Percentiles rank a stretch among this genome's conserved stretches.
Conservation (phyloP, 1,284 basidiomycete genomes). For the Malassezia caprae region DNA sequence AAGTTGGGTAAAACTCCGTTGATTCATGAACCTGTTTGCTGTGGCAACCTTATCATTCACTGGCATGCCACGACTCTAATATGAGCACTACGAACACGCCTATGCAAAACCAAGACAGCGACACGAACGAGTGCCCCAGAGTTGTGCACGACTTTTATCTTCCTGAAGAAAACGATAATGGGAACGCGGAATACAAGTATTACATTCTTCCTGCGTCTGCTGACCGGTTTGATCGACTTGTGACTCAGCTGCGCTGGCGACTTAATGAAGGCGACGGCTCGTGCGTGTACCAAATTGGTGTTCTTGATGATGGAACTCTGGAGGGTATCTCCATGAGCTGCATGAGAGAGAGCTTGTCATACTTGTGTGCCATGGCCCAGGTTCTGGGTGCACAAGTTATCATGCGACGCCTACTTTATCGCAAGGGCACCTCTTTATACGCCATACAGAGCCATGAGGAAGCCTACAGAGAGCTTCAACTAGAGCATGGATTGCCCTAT, state of each 20-base stretch:
- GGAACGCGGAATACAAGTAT: conserved; percentile 48
- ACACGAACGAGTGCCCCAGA: background rate
- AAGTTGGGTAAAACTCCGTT: background rate
- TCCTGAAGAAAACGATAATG: conserved; percentile 41
- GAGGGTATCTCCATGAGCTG: conserved; percentile 32
- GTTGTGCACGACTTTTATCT: background rate
- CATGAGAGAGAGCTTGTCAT: conserved; percentile 36
- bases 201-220: conserved; percentile 40
- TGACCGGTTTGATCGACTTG: conserved; percentile 41
- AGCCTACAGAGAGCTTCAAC: background rate
- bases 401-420: background rate
- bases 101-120: background rate
- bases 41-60: background rate
- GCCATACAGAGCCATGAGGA: background rate
- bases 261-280: conserved; percentile 41
- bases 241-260: conserved; percentile 47
- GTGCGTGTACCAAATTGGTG: conserved; percentile 45
- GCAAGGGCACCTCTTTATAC: background rate
- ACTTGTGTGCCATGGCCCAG: conserved; percentile 33
- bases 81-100: background rate
- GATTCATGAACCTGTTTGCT: background rate
- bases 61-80: background rate
- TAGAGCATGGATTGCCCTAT: background rate
- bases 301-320: conserved; percentile 43
- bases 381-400: conserved; percentile 24